phyloP scores from a whole-genome alignment of 768 basidiomycete genomes.

The Boletus sp. region DNA sequence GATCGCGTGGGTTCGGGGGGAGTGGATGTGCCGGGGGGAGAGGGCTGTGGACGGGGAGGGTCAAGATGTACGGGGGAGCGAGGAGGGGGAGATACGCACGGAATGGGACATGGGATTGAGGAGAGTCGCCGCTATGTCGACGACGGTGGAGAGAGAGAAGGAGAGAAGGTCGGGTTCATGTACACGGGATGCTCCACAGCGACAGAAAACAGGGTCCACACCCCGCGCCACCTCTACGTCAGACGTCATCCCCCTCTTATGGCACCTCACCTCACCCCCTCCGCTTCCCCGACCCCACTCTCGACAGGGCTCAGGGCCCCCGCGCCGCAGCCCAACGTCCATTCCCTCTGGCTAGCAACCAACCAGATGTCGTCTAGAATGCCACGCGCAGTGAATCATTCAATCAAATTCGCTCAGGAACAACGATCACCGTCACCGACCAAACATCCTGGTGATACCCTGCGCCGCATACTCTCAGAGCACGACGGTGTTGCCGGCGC shows the following conservation, averaged over 20 bases:
- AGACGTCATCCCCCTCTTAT: slow-evolving; percentile 31
- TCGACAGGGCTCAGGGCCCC: background rate
- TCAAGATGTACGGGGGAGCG: background rate
- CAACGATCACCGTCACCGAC: too few species aligned
- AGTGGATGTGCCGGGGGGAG: background rate
- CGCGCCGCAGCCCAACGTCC: background rate
- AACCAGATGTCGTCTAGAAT: too few species aligned
- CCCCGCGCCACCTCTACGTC: slow-evolving; percentile 31
- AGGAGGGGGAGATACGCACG: background rate
- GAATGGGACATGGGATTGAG: slow-evolving; percentile 18
- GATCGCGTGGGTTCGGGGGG: slow-evolving; percentile 16
- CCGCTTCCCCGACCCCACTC: background rate
- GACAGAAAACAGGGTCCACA: slow-evolving; percentile 34
- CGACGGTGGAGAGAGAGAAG: slow-evolving; percentile 1
- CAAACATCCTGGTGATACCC: too few species aligned
- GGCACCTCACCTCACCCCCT: slow-evolving; percentile 1
- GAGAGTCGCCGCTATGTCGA: background rate
- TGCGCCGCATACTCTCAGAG: background rate
- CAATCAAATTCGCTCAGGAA: too few species aligned
- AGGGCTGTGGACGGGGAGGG: slow-evolving; percentile 11
- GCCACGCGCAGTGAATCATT: too few species aligned
- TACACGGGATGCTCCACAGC: slow-evolving; percentile 33
- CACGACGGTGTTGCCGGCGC: background rate
- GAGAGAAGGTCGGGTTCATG: slow-evolving; percentile 19
- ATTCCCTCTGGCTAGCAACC: too few species aligned